Percentiles rank a stretch among this genome's conserved stretches.
Evolutionary conservation across 2,329 filamentous ascomycete species (phyloP).

Genomic region (Fusarium azukiicola): DNA sequence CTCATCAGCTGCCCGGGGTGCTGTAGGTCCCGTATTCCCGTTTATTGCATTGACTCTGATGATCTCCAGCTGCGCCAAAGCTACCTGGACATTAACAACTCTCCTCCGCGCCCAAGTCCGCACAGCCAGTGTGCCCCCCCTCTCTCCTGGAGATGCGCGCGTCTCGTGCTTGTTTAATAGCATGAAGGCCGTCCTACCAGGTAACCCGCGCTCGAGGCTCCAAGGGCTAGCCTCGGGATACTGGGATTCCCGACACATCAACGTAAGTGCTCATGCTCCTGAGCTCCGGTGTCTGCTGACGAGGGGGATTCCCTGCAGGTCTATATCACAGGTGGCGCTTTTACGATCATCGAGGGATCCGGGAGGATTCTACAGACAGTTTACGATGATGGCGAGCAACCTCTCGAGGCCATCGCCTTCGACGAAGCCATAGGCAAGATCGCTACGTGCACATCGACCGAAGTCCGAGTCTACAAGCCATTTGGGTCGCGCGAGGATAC

Average conservation of each 20-base stretch:
- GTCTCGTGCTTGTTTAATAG: slow-evolving; percentile 62
- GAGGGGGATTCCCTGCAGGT: slow-evolving; percentile 71
- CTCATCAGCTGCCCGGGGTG: slow-evolving; percentile 31
- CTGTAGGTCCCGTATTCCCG: slow-evolving; percentile 19
- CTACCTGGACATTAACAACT: slow-evolving; percentile 23
- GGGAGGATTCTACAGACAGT: slow-evolving; percentile 92
- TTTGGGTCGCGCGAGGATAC: slow-evolving; percentile 85
- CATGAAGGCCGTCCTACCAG: slow-evolving; percentile 90
- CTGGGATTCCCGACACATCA: slow-evolving; percentile 87
- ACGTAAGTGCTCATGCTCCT: slow-evolving; percentile 73
- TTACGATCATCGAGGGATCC: slow-evolving; percentile 90
- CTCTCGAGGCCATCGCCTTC: slow-evolving; percentile 88
- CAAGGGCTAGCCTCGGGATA: slow-evolving; percentile 88
- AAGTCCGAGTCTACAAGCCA: slow-evolving; percentile 89
- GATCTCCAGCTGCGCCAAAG: slow-evolving; percentile 35
- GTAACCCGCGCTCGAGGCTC: slow-evolving; percentile 88
- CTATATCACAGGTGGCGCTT: slow-evolving; percentile 94
- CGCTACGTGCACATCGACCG: slow-evolving; percentile 83
- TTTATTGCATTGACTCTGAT: slow-evolving; percentile 47
- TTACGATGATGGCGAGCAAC: slow-evolving; percentile 88
- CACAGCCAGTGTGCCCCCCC: slow-evolving; percentile 30
- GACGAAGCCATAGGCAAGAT: slow-evolving; percentile 93
- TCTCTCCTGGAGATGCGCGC: slow-evolving; percentile 48
- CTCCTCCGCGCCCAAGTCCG: slow-evolving; percentile 23
- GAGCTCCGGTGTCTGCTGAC: slow-evolving; percentile 33